Base-by-base conservation (phyloP, 2,329 filamentous ascomycete species). In the Hypocreales sp. region DNA sequence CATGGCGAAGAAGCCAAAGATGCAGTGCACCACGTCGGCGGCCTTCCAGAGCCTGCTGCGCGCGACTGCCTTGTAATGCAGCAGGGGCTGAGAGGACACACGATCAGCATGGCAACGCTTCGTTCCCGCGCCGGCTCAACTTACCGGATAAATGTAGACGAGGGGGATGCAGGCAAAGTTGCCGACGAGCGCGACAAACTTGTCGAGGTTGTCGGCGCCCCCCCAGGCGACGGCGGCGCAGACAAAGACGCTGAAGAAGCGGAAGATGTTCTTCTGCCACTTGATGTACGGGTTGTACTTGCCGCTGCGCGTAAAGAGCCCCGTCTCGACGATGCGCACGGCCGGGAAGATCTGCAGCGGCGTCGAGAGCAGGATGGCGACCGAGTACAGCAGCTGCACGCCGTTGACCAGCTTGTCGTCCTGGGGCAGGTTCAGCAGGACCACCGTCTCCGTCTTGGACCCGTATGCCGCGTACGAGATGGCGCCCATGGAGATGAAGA, bases 271-370 rank as follows among this genome's bases (percentile, higher is more conserved):
- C 72, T 98, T 98, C 65, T 95, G 81, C 90, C 90, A 98, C 61
- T 98, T 98, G 62, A 98, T 92, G 47, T 82, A 90, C 1, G 84
- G 86, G 48, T 95, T 94, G 58, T 94, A 93, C 56, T 98, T 98
- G 41, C 90, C 86, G 35, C 84, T 93, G 46, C 79, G 69, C 15
- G 81, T 92, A 53, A 95, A 98, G 6, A 95, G 64, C 39, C 84
- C 83, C 41, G 92, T 93, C 55, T 92, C 86, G 19, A 82, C 83
- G 45, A 98, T 98, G 46, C 87, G 79, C 44, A 98, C 95, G 23
- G 90, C 90, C 0, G 90, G 90, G 63, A 95, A 98, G 40, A 98
- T 86, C 48, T 98, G 92, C 32, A 98, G 61, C 5, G 90, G 90
- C 0, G 90, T 98, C 20, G 83, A 93, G 8, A 98, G 67, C 30